phyloP scores from a whole-genome alignment of 192 early-diverging fungal species.

The Neocallimastix lanati region DNA sequence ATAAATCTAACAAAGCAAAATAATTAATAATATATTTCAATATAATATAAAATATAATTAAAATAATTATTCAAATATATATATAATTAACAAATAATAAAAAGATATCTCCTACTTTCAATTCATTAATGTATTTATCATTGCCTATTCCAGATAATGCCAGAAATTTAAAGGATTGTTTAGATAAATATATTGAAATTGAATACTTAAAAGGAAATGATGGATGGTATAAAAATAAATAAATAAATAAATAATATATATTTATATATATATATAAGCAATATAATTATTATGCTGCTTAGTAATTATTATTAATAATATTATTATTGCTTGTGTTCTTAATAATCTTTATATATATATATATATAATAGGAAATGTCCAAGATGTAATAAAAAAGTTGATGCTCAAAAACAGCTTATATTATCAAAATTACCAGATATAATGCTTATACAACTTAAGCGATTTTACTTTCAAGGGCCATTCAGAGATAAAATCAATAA shows the following conservation, averaged over 20 bases:
- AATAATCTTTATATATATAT: no score
- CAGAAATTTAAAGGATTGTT: conserved; percentile 56
- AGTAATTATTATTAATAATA: no score
- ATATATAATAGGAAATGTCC: conserved; percentile 40
- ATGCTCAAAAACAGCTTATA: conserved; percentile 55
- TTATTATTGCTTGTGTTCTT: no score
- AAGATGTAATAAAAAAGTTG: conserved; percentile 50
- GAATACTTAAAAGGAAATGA: conserved; percentile 83
- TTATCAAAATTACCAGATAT: conserved; percentile 69
- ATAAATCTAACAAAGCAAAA: no score
- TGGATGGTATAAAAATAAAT: no score
- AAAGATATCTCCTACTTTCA: conserved; percentile 70
- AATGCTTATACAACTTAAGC: conserved; percentile 82
- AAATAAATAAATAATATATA: no score
- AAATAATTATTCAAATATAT: no score
- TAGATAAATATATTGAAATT: conserved; percentile 62
- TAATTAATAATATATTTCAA: no score
- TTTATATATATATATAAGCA: no score
- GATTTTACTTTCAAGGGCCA: conserved; percentile 80
- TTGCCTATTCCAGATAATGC: conserved; percentile 61
- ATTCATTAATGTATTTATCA: conserved; percentile 78
- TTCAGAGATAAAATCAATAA: conserved; percentile 86
- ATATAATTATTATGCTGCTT: no score
- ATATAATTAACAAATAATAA: no score
- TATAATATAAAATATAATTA: no score